Base-by-base conservation (phyloP, 352 stramenopile species). In the Globisporangium paroecandrum region DNA sequence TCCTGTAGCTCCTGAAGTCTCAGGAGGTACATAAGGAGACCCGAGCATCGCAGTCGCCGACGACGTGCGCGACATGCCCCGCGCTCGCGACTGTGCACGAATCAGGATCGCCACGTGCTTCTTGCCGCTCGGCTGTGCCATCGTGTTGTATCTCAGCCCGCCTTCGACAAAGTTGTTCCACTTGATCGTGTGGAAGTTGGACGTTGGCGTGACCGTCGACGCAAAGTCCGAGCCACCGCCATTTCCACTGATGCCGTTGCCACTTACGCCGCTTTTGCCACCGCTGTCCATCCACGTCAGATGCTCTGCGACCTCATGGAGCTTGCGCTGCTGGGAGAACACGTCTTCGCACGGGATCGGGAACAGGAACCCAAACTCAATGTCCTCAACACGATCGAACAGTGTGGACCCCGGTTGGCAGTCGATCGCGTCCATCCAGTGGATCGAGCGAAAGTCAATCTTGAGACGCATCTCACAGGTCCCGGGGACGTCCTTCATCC, bases 301-400 rank as follows among this genome's bases (percentile, higher is more conserved):
- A 34, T 89, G 77, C 20, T 91, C 83, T 0, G 86, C 86, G 10
- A 94, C 78, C 69, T 93, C 79, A 55, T 90, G 77, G 27, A 95
- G 66, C 68, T 95, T 95, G 61, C 85, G 82, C 62, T 95, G 85
- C 15, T 87, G 76, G 0, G 87, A 77, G 29, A 95, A 89, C 4
- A 91, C 79, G 70, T 95, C 87, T 76, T 95, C 87, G 55, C 81
- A 91, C 20, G 87, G 87, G 18, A 95, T 68, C 1, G 85, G 87
- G 56, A 95, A 95, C 2, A 95, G 65, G 25, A 93, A 87, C 0
- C 85, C 79, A 24, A 93, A 82, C 51, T 93, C 77, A 29, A 90
- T 72, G 27, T 90, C 77, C 27, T 93, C 84, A 13, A 86, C 74
- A 13, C 79, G 81, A 55, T 87, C 84, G 24, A 93, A 91, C 0